Evolutionary conservation across 148 eudicot genomes (phyloP).

Genomic region (Diospyros kaki): DNA sequence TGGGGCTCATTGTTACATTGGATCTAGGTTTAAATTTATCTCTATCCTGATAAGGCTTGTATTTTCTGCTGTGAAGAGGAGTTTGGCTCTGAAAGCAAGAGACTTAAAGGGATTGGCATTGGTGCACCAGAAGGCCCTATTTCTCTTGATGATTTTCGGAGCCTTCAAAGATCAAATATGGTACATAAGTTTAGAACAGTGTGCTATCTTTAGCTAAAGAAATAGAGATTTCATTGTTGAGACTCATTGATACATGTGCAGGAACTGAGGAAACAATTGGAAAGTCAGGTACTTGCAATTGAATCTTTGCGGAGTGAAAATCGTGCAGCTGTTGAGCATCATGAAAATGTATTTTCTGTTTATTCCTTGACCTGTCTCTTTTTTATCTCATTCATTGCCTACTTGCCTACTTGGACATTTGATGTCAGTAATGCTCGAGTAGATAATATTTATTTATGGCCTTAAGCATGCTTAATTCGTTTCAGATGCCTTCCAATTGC

Average conservation of each 20-base stretch:
- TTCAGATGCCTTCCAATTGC: neutral
- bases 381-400: neutral
- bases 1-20: neutral
- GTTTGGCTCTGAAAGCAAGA: constrained; percentile 58
- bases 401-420: neutral
- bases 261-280: constrained; percentile 94
- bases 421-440: neutral
- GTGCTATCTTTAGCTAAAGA: neutral
- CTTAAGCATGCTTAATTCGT: neutral
- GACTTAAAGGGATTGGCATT: constrained; percentile 88
- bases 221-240: neutral
- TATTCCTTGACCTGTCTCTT: constrained; percentile 6
- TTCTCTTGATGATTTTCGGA: constrained; percentile 93
- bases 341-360: constrained; percentile 61
- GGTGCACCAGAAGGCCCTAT: constrained; percentile 93
- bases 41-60: neutral
- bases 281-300: constrained; percentile 58
- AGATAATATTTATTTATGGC: neutral
- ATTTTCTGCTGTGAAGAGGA: constrained; percentile 49
- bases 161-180: constrained; percentile 89
- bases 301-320: constrained; percentile 63
- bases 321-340: constrained; percentile 62
- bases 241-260: constrained; percentile 19
- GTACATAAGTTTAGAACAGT: constrained; percentile 29
- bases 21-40: neutral